Evolutionary conservation across 805 yeast genomes (phyloP), one percentile per base, ranked within the genome.

Genomic region (Wickerhamiella shivajii): DNA sequence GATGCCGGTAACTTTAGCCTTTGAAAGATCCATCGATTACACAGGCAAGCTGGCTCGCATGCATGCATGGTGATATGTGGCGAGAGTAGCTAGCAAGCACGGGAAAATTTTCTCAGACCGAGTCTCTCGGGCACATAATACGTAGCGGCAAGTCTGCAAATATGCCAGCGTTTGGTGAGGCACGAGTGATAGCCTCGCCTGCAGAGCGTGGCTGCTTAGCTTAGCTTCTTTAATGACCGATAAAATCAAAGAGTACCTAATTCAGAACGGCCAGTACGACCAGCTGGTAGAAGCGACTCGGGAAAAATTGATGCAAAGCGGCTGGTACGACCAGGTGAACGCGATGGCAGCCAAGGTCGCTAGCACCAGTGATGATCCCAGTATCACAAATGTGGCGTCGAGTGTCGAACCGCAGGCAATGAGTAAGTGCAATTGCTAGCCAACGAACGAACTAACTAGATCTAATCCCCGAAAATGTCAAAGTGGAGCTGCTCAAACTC

Each of bases 291-390:
- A 68, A 33, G 61, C 66, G 30, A 57, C 85, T 38, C 71, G 71
- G 44, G 64, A 74, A 36, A 70, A 69, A 46, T 64, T 85, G 8
- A 66, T 72, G 33, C 77, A 78, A 48, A 66, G 76, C 1, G 95
- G 95, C 5, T 85, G 96, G 96, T 71, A 70, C 39, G 93, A 81
- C 44, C 65, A 74, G 35, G 73, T 85, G 18, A 63, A 70, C 29
- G 66, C 64, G 24, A 44, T 77, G 26, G 77, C 92, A 1, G 31
- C 43, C 44, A 60, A 53, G 20, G 57, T 61, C 35, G 58, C 64
- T n/a, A 51, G 57, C 18, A 45, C 52, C n/a, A 59, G 60, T 16
- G 63, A 59, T 24, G 51, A 54, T 8, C 61, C 69, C 9, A 73
- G 63, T 42, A 74, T 74, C 40, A 69, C 67, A 3, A 61, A 61